Evolutionary conservation across 805 yeast genomes (phyloP).

Genomic region (Wickerhamomyces chambardii): DNA sequence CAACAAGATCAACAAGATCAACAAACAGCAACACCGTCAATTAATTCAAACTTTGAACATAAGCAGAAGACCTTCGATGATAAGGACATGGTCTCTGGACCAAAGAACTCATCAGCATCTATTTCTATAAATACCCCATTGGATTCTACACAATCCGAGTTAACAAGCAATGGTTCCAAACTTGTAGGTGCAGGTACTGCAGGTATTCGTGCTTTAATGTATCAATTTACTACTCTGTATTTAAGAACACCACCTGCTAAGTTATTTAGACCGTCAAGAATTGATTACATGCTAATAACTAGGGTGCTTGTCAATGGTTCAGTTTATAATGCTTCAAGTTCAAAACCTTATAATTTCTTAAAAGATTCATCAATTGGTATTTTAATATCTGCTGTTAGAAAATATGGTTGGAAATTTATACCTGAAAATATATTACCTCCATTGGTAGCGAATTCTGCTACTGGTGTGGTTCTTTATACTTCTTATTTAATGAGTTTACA

Average conservation of each 20-base stretch:
- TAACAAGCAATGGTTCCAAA: constrained; percentile 31
- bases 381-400: constrained; percentile 56
- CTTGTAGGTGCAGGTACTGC: constrained; percentile 78
- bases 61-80: too few relatives aligned
- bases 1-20: too few relatives aligned
- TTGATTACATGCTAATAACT: constrained; percentile 73
- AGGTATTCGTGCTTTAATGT: constrained; percentile 75
- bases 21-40: too few relatives aligned
- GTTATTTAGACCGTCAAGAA: constrained; percentile 82
- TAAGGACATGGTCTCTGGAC: too few relatives aligned
- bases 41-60: not conserved
- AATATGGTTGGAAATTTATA: constrained; percentile 80
- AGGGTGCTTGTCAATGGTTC: constrained; percentile 39
- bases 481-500: constrained; percentile 58
- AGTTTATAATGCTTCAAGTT: constrained; percentile 25
- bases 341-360: constrained; percentile 38
- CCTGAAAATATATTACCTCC: constrained; percentile 84
- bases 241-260: constrained; percentile 74
- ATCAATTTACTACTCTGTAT: constrained; percentile 71
- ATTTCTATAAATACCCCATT: too few relatives aligned
- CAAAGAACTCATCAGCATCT: too few relatives aligned
- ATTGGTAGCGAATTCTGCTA: constrained; percentile 76
- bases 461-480: constrained; percentile 80
- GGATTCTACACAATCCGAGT: constrained; percentile 8
- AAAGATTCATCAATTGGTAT: constrained; percentile 77